Percentiles rank a stretch among this genome's conserved stretches.
Conservation (phyloP, 1,139 yeast genomes). For the Diutina neorugosa region DNA sequence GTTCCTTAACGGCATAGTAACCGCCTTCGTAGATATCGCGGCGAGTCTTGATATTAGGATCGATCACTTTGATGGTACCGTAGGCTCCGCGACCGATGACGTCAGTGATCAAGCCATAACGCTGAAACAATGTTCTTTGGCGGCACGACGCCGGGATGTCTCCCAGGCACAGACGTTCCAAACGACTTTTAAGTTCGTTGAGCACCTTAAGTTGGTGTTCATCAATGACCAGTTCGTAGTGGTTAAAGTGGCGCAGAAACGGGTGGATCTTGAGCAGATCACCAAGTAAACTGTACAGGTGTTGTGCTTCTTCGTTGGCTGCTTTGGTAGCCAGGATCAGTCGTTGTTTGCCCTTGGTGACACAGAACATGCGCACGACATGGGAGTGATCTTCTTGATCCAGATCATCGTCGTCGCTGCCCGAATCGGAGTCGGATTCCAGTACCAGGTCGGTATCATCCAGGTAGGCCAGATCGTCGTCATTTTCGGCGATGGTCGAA, state of each 20-base stretch:
- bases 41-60: slow-evolving; percentile 28
- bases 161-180: slow-evolving; percentile 9
- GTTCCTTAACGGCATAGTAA: slow-evolving; percentile 64
- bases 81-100: slow-evolving; percentile 79
- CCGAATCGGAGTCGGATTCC: not conserved
- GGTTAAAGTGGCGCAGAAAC: slow-evolving; percentile 13
- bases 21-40: not conserved
- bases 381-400: slow-evolving; percentile 16
- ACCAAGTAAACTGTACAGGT: slow-evolving; percentile 21
- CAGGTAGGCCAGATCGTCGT: not conserved
- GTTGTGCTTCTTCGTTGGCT: slow-evolving; percentile 24
- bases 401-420: slow-evolving; percentile 5
- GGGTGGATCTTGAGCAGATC: slow-evolving; percentile 14
- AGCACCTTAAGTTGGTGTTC: slow-evolving; percentile 41
- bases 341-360: not conserved
- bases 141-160: slow-evolving; percentile 8
- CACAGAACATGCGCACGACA: slow-evolving; percentile 11
- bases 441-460: not conserved
- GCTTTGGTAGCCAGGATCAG: slow-evolving; percentile 11
- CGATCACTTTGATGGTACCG: slow-evolving; percentile 68
- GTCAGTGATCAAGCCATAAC: slow-evolving; percentile 73
- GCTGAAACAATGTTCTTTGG: slow-evolving; percentile 29
- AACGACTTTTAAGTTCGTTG: slow-evolving; percentile 17
- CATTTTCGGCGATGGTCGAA: not conserved
- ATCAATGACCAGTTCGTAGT: slow-evolving; percentile 41